phyloP scores from a whole-genome alignment of 345 rosid species.

The Punica granatum region DNA sequence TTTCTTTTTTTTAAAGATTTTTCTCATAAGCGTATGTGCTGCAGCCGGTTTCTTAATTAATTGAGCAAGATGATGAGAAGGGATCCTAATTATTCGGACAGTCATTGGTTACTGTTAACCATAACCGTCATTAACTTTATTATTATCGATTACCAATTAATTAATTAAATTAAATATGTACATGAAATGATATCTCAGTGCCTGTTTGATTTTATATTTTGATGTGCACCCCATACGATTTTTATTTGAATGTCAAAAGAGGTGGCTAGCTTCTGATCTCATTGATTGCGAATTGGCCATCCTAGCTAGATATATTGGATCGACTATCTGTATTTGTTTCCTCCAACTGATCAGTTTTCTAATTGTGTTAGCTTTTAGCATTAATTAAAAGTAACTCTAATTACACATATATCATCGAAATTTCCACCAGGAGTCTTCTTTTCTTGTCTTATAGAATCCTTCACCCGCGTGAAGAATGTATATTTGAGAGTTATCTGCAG shows the following conservation, averaged over 20 bases:
- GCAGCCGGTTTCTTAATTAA: neutral
- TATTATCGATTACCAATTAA: neutral
- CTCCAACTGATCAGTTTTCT: too few relatives aligned
- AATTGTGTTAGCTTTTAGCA: too few relatives aligned
- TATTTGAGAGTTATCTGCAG: constrained; percentile 1
- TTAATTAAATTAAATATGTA: neutral
- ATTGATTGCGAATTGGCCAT: neutral
- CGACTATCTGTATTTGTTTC: too few relatives aligned
- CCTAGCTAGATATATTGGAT: neutral
- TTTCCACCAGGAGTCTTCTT: too few relatives aligned
- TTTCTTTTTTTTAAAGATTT: neutral
- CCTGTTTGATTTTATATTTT: neutral
- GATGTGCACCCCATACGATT: too few relatives aligned
- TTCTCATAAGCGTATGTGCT: neutral
- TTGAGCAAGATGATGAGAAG: neutral
- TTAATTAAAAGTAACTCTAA: too few relatives aligned
- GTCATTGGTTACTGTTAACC: neutral
- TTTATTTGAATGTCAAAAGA: neutral
- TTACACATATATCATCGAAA: too few relatives aligned
- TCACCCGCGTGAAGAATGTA: constrained; percentile 1
- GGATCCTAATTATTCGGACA: constrained; percentile 1
- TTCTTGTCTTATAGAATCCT: neutral
- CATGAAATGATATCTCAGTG: constrained; percentile 5
- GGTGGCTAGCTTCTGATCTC: neutral
- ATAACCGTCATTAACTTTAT: neutral